Base-by-base conservation (phyloP, 768 basidiomycete genomes). In the Nevesoporus exiguus region DNA sequence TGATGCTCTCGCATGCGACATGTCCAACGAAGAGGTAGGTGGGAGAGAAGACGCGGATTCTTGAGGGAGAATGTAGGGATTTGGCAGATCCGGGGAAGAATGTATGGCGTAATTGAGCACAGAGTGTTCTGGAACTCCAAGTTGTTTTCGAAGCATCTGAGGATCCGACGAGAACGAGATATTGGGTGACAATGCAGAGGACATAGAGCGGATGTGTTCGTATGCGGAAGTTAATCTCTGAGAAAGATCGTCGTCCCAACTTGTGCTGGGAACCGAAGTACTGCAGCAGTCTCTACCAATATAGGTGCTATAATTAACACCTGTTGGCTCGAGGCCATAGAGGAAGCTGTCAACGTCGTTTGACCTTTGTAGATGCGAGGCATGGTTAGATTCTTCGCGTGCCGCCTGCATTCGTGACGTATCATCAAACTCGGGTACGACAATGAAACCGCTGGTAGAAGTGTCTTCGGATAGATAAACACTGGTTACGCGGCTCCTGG, bases 101-200 rank as follows among this genome's bases (percentile, higher is more conserved):
- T 49, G 36, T 9, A 45, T 27, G 5, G 62, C 56, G 29, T 62
- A 42, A 41, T 68, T 69, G 19, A 62, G 40, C 30, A 71, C 67
- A 17, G 67, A 68, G 42, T 68, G 69, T 25, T 71, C 69, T 19
- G 69, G 59, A 8, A 68, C 55, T 30, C 67, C 69, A 25, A 71
- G 55, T 29, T 71, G 65, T 46, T 65, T 69, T 45, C 55, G 66
- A 58, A 59, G 55, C 10, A 52, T 64, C 47, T 54, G 58, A 41
- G 69, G 67, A 17, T 71, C 64, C n/a, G 58, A 54, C 14, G 70
- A 56, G 8, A 67, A 39, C n/a, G 33, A 21, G 17, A 46, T 49
- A 24, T 31, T 40, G 30, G 46, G 52, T 40, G 63, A 52, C 45
- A 54, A 5, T 27, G 50, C 50, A 29, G 55, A 56, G 5, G 51